Evolutionary conservation across 2,329 filamentous ascomycete species (phyloP), one percentile per base, ranked within the genome.

Genomic region (Cordyceps fumosorosea): DNA sequence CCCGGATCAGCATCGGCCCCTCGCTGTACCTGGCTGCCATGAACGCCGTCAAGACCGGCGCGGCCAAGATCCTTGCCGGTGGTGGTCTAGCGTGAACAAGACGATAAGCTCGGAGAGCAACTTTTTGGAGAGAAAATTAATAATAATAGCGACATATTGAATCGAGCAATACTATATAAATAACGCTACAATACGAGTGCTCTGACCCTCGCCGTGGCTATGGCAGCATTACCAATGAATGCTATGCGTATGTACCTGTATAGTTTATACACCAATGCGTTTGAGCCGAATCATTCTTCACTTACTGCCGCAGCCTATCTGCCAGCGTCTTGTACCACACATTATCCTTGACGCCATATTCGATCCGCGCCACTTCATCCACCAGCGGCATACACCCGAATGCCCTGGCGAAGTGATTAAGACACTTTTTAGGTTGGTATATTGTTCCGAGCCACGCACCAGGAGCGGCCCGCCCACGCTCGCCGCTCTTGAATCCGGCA

Each of bases 1-100:
- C 81, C 7, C 78, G 82, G 65, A 77, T 85, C 64, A 84, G 81
- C 69, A 71, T 85, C 63, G 83, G 83, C 0, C 81, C 82, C 0
- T 74, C 73, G 26, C 63, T 84, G 63, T 80, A 75, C 66, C 64
- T 69, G 1, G 68, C 73, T 50, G 79, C 77, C 2, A 77, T 78
- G 70, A 68, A 69, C 37, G 71, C 74, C 2, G 69, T 76, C 18
- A 75, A 75, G 66, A 64, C 70, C 16, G 69, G 70, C 1, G 75
- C 75, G 1, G 53, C 56, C 14, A 70, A 67, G 8, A 72, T 77
- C 40, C 64, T 76, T 12, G 56, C 61, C 0, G 69, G 69, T 20
- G 66, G 65, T 4, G 60, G 42, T 16, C 20, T 58, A 37, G 40
- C 18, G 16, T 44, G 8, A 44, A 16, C 16, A 18, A n/a, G 16